These are phyloP conservation scores for Magnusiomyces ingens DNA, from an alignment of 1,139 yeast genomes.

Conservation along the genomic window DNA sequence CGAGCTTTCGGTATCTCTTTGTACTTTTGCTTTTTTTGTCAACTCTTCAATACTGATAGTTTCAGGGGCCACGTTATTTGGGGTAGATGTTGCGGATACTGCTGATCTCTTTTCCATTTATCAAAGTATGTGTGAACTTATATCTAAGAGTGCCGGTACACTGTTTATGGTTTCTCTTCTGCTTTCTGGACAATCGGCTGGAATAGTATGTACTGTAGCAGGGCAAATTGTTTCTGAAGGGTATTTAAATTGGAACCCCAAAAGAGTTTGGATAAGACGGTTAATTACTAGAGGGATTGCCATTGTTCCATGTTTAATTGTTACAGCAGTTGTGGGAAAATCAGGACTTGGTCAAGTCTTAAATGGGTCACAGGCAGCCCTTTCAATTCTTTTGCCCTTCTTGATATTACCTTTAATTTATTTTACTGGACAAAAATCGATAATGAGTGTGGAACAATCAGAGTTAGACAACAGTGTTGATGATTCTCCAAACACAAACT, in stretches of 20 bases:
- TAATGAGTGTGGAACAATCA: conserved; percentile 46
- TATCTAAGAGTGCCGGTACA: conserved; percentile 88
- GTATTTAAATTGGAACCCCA: conserved; percentile 70
- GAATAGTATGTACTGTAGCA: conserved; percentile 91
- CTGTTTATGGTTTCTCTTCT: conserved; percentile 87
- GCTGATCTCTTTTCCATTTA: conserved; percentile 89
- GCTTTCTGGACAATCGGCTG: conserved; percentile 97
- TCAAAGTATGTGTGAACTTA: conserved; percentile 59
- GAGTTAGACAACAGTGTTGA: background rate
- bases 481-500: no score
- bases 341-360: conserved; percentile 76
- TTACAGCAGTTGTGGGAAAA: conserved; percentile 71
- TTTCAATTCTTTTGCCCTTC: conserved; percentile 66
- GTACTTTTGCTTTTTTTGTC: conserved; percentile 77
- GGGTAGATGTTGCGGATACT: conserved; percentile 62
- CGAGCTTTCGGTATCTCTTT: conserved; percentile 66
- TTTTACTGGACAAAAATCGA: conserved; percentile 56
- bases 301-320: conserved; percentile 79
- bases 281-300: conserved; percentile 79
- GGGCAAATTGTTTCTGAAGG: conserved; percentile 98
- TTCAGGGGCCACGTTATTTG: conserved; percentile 75
- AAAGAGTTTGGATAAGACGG: conserved; percentile 77
- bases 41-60: conserved; percentile 79
- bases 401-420: conserved; percentile 72
- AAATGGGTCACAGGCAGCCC: conserved; percentile 69